Evolutionary conservation across 176 grass and related monocot species (phyloP).

Genomic region (Rhynchospora breviuscula): DNA sequence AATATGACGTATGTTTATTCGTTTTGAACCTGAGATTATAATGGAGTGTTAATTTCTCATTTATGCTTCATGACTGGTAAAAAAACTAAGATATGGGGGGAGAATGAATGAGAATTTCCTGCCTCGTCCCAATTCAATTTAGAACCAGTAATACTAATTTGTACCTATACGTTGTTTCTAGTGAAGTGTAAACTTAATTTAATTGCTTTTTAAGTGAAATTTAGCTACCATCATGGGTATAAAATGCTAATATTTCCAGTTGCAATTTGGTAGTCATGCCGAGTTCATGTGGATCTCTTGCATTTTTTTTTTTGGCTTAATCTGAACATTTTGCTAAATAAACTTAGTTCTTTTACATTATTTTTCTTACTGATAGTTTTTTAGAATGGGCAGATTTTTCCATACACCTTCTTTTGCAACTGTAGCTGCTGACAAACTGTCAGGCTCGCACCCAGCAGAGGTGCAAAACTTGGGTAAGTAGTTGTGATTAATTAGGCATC

Average conservation of each 20-base stretch:
- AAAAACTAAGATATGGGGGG: background rate
- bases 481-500: background rate
- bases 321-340: background rate
- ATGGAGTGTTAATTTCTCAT: background rate
- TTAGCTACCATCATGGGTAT: background rate
- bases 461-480: constrained; percentile 79
- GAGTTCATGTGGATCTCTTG: background rate
- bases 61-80: background rate
- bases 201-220: background rate
- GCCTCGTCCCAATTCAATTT: constrained; percentile 9
- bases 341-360: background rate
- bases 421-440: constrained; percentile 59
- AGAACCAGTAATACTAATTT: background rate
- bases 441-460: constrained; percentile 63
- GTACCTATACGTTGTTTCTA: constrained; percentile 2
- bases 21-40: background rate
- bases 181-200: background rate
- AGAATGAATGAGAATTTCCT: background rate
- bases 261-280: background rate
- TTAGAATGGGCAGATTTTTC: constrained; percentile 43
- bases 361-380: constrained; percentile 1
- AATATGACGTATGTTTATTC: background rate
- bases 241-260: background rate
- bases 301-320: background rate
- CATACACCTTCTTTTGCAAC: constrained; percentile 81